Percentiles rank a stretch among this genome's conserved stretches.
Evolutionary conservation across 1,284 basidiomycete genomes (phyloP).

Genomic region (Moesziomyces globuligerus): DNA sequence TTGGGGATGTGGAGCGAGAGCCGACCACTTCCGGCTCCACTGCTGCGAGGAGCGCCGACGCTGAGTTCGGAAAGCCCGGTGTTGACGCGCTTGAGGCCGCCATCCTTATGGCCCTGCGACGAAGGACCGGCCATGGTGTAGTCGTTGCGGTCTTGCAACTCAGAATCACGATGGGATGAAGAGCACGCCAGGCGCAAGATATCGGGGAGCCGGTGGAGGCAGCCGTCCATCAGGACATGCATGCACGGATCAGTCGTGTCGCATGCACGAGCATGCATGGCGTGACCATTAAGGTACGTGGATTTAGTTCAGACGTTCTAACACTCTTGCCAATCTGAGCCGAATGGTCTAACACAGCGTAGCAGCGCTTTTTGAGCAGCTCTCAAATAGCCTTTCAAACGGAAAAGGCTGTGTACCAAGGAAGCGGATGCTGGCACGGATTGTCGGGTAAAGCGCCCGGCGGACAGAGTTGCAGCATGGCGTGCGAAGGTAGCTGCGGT

Average conservation of each 20-base stretch:
- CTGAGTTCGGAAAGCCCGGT: constrained; percentile 16
- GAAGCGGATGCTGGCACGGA: too few relatives aligned
- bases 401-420: background rate
- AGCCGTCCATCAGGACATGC: too few relatives aligned
- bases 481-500: background rate
- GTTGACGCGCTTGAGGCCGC: constrained; percentile 23
- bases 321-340: background rate
- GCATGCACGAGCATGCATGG: constrained; percentile 10
- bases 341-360: background rate
- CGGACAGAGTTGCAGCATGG: background rate
- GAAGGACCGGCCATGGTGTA: constrained; percentile 2
- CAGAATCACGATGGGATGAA: background rate
- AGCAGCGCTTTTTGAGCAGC: too few relatives aligned
- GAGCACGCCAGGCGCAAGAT: background rate
- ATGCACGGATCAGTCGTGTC: background rate
- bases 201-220: background rate
- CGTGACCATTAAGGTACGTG: background rate
- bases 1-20: constrained; percentile 40
- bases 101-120: background rate
- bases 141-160: too few relatives aligned
- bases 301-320: background rate
- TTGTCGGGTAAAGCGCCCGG: background rate
- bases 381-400: background rate
- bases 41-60: constrained; percentile 12
- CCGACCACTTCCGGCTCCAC: constrained; percentile 12